Percentiles rank a stretch among this genome's conserved stretches.
These are phyloP conservation scores for Amylostereum areolatum DNA, from an alignment of 1,284 basidiomycete species.

Conservation along the genomic window DNA sequence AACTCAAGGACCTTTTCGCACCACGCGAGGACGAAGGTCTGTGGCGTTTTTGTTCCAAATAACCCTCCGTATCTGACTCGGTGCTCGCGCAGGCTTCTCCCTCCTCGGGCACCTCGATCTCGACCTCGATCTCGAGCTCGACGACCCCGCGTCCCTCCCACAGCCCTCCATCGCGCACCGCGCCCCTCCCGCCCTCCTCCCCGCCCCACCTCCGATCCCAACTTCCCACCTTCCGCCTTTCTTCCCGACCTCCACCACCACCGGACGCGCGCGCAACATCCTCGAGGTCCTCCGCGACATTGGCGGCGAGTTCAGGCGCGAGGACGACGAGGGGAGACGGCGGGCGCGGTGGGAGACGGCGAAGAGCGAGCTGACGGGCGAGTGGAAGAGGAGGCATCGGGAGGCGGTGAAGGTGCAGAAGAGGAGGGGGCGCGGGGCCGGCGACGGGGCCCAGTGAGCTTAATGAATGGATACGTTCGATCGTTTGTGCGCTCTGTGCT, in stretches of 20 bases:
- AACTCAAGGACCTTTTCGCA: conserved; percentile 65
- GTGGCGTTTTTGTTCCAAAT: conserved; percentile 9
- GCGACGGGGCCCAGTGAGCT: too few relatives aligned
- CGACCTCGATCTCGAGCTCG: conserved; percentile 52
- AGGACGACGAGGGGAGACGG: conserved; percentile 57
- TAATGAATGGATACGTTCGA: too few relatives aligned
- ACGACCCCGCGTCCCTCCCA: conserved; percentile 22
- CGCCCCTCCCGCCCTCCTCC: conserved; percentile 7
- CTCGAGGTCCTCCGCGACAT: neutral
- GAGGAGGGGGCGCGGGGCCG: conserved; percentile 34
- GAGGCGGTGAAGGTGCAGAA: conserved; percentile 66
- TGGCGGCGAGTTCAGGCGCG: conserved; percentile 35
- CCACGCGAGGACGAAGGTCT: conserved; percentile 60
- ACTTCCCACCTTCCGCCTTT: conserved; percentile 10
- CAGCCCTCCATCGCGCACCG: neutral
- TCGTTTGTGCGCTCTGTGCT: too few relatives aligned
- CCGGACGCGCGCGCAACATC: conserved; percentile 1
- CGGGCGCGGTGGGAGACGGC: conserved; percentile 65
- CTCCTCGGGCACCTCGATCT: conserved; percentile 60
- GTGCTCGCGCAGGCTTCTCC: conserved; percentile 46
- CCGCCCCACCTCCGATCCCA: conserved; percentile 2
- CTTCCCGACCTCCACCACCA: conserved; percentile 16
- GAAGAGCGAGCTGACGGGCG: conserved; percentile 65
- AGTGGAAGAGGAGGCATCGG: conserved; percentile 75
- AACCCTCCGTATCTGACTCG: neutral